These are phyloP conservation scores for Toxoplasma gondii DNA, from an alignment of 169 alveolate genomes.

Conservation along the genomic window DNA sequence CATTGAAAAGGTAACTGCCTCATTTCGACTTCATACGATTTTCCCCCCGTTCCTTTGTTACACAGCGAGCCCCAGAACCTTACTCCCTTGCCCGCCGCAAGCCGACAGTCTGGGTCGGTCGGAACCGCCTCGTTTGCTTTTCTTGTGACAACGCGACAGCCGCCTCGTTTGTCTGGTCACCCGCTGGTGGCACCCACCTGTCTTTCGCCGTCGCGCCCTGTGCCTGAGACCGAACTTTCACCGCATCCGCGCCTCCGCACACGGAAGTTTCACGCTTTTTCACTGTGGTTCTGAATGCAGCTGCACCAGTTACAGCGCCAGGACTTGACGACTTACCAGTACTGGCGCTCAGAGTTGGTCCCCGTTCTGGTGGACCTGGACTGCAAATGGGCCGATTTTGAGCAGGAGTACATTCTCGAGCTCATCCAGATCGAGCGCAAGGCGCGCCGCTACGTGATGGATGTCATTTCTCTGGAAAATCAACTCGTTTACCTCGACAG, in stretches of 20 bases:
- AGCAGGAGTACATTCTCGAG: conserved; percentile 60
- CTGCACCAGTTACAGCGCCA: conserved; percentile 43
- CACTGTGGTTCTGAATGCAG: too few relatives aligned
- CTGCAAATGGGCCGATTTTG: conserved; percentile 63
- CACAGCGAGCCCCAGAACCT: too few relatives aligned
- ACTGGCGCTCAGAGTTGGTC: conserved; percentile 65
- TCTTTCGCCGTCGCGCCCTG: too few relatives aligned
- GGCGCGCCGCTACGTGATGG: conserved; percentile 65
- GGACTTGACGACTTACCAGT: background rate
- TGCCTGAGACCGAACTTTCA: background rate
- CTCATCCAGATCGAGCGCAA: conserved; percentile 61
- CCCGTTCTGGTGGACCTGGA: conserved; percentile 66
- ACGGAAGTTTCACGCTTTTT: too few relatives aligned
- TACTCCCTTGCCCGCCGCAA: too few relatives aligned
- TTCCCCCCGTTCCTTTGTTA: too few relatives aligned
- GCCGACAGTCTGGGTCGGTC: too few relatives aligned
- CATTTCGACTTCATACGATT: background rate
- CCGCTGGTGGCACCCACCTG: too few relatives aligned
- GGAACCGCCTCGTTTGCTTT: too few relatives aligned
- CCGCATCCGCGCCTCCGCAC: background rate
- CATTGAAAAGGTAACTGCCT: conserved; percentile 22
- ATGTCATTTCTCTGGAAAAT: conserved; percentile 35
- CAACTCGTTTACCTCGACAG: conserved; percentile 44
- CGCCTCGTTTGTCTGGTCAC: too few relatives aligned
- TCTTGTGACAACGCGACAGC: too few relatives aligned